Evolutionary conservation across 192 early-diverging fungal genomes (phyloP).

Genomic region (Coemansia sp.): DNA sequence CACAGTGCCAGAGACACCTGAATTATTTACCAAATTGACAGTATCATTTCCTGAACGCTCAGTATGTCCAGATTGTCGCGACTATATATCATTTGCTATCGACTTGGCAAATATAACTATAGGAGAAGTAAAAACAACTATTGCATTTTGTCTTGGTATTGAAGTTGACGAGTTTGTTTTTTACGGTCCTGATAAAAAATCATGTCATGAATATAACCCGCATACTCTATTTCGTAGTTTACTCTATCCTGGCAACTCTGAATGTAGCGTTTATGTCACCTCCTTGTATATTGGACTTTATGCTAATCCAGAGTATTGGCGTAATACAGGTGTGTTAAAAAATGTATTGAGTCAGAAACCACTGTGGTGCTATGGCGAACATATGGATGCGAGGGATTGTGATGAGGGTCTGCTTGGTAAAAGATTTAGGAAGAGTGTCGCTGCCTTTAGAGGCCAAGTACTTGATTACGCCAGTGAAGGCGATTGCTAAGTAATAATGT

Average conservation of each 20-base stretch:
- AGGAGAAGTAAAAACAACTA: neutral
- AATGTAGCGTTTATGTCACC: neutral
- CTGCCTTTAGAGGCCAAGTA: neutral
- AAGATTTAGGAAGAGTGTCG: neutral
- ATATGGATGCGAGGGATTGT: neutral
- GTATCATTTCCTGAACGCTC: neutral
- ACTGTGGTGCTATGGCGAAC: neutral
- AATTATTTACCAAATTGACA: neutral
- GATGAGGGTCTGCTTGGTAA: neutral
- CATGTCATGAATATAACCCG: neutral
- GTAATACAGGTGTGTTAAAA: neutral
- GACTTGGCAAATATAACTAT: neutral
- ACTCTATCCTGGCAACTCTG: neutral
- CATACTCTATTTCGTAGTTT: neutral
- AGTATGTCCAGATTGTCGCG: neutral
- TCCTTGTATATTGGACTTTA: neutral
- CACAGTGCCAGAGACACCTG: neutral
- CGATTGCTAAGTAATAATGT: too few species aligned
- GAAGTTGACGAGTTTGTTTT: neutral
- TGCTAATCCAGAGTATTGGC: neutral
- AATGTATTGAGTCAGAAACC: neutral
- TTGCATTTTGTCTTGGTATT: neutral
- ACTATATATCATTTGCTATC: neutral
- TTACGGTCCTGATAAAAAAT: neutral
- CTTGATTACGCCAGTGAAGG: too few species aligned